Percentiles rank a stretch among this genome's conserved stretches.
These are phyloP conservation scores for Rosa persica DNA, from an alignment of 306 rosid genomes.

Conservation along the genomic window DNA sequence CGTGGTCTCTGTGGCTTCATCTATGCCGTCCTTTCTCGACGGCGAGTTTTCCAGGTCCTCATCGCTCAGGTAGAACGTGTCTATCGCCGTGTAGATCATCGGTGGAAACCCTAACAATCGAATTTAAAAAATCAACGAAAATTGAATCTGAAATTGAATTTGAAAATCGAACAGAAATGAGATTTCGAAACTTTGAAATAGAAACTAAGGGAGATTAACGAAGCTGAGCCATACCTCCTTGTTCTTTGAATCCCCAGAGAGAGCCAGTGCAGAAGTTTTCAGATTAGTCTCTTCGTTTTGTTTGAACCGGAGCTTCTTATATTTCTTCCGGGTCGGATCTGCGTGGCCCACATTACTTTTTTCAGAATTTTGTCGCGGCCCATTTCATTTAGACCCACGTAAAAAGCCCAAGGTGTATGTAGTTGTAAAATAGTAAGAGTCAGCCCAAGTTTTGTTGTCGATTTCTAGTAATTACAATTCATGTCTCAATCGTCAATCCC, in stretches of 20 bases:
- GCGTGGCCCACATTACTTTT: too few relatives aligned
- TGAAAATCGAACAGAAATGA: background rate
- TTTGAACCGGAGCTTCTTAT: background rate
- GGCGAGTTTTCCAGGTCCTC: conserved; percentile 68
- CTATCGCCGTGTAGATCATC: conserved; percentile 91
- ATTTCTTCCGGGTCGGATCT: background rate
- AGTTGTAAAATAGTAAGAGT: too few relatives aligned
- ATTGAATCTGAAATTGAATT: background rate
- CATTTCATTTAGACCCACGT: background rate
- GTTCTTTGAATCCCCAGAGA: background rate
- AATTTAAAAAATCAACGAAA: background rate
- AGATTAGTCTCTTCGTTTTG: background rate
- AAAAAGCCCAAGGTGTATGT: too few relatives aligned
- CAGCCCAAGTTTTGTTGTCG: too few relatives aligned
- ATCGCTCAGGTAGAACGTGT: conserved; percentile 75
- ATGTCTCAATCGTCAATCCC: too few relatives aligned
- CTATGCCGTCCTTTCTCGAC: conserved; percentile 81
- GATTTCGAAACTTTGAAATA: background rate
- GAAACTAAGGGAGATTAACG: background rate
- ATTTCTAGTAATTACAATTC: too few relatives aligned
- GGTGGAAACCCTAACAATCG: conserved; percentile 9
- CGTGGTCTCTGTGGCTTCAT: conserved; percentile 69
- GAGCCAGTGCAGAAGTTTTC: background rate
- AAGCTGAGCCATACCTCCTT: background rate
- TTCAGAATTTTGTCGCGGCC: too few relatives aligned